These are phyloP conservation scores for Triticum timopheevii DNA, from an alignment of 176 grass and related monocot species.

Conservation along the genomic window DNA sequence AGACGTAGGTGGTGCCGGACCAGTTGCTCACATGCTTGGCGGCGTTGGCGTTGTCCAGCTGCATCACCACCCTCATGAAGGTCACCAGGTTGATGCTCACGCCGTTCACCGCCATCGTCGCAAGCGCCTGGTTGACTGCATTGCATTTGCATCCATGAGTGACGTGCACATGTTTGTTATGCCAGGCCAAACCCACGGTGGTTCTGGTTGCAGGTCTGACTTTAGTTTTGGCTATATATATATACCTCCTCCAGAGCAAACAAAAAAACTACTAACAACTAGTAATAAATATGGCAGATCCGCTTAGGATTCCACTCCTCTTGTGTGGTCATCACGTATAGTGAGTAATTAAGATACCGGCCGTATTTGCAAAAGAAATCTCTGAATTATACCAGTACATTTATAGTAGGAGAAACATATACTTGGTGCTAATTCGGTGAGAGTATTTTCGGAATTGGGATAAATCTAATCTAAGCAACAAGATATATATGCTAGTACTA, in stretches of 20 bases:
- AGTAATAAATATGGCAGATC: background rate
- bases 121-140: slow-evolving; percentile 69
- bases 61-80: slow-evolving; percentile 69
- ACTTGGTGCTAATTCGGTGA: background rate
- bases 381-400: background rate
- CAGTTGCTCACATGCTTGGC: slow-evolving; percentile 65
- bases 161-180: too few relatives aligned
- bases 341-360: too few relatives aligned
- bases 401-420: background rate
- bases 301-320: too few relatives aligned
- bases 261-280: background rate
- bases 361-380: background rate
- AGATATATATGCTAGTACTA: background rate
- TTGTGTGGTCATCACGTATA: too few relatives aligned
- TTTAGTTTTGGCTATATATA: background rate
- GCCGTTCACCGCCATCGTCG: slow-evolving; percentile 62
- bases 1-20: slow-evolving; percentile 66
- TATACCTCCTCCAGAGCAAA: background rate
- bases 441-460: background rate
- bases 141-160: background rate
- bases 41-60: slow-evolving; percentile 53
- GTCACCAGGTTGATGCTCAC: slow-evolving; percentile 60
- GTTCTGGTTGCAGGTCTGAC: background rate
- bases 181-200: too few relatives aligned
- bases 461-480: background rate